phyloP scores from a whole-genome alignment of 225 moss, liverwort and hornwort species.

The Pseudoscleropodium purum region DNA sequence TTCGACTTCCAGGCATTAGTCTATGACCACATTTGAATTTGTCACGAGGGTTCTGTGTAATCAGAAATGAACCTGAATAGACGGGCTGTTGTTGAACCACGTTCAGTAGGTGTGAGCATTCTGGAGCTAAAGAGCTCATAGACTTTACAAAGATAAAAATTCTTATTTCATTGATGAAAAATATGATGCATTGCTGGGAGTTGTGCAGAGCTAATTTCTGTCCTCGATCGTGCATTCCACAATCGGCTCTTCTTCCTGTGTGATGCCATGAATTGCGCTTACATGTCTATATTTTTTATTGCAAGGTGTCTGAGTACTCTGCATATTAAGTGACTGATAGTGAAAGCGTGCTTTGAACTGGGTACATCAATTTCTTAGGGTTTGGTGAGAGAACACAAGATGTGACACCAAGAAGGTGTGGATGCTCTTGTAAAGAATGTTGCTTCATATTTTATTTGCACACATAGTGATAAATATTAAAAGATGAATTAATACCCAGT shows the following conservation, averaged over 20 bases:
- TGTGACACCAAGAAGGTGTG: background rate
- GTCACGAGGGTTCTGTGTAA: background rate
- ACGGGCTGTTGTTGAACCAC: background rate
- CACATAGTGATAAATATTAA: background rate
- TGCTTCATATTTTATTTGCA: background rate
- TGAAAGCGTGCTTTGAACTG: background rate
- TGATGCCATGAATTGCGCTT: background rate
- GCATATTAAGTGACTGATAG: background rate
- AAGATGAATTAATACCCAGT: too few species aligned
- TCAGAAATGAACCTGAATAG: background rate
- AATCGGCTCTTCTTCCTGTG: background rate
- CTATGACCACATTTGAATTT: background rate
- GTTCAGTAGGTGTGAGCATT: background rate
- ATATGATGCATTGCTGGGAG: background rate
- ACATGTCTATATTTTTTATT: background rate
- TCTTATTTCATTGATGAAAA: background rate
- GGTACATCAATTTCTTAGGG: background rate
- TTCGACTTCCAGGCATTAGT: background rate
- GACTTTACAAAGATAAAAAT: background rate
- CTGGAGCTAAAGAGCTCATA: background rate
- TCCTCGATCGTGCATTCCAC: background rate
- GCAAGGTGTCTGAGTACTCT: background rate
- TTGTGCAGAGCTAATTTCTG: background rate
- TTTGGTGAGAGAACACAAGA: background rate
- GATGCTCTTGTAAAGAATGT: background rate